Evolutionary conservation across 495 filamentous ascomycete genomes (phyloP).

Genomic region (Aspergillus affinis): DNA sequence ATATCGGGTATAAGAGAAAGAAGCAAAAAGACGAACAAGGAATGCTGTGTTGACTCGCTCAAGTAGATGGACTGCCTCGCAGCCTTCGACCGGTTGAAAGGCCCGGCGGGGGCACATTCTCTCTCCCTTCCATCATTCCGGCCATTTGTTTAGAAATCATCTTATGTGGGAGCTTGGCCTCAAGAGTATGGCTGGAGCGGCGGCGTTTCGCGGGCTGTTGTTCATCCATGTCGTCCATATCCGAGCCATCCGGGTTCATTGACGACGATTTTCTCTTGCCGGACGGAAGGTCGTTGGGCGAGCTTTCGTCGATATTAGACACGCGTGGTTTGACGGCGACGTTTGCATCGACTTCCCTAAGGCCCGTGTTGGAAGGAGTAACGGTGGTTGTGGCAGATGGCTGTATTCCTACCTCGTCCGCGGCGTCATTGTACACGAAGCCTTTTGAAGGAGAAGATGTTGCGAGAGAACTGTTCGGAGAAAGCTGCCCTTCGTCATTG

Average conservation of each 20-base stretch:
- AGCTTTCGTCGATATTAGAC: slow-evolving; percentile 25
- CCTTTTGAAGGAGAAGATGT: slow-evolving; percentile 39
- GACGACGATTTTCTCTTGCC: neutral
- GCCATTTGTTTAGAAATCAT: slow-evolving; percentile 44
- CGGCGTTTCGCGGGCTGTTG: slow-evolving; percentile 54
- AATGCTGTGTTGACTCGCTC: neutral
- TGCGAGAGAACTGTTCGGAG: slow-evolving; percentile 25
- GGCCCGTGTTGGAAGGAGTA: slow-evolving; percentile 45
- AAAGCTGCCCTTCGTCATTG: slow-evolving; percentile 29
- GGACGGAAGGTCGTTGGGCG: slow-evolving; percentile 22
- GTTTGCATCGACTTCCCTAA: slow-evolving; percentile 58
- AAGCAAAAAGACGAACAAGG: slow-evolving; percentile 5
- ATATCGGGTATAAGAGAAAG: slow-evolving; percentile 4
- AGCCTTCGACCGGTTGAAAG: slow-evolving; percentile 27
- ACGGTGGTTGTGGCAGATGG: slow-evolving; percentile 35
- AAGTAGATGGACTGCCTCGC: slow-evolving; percentile 30
- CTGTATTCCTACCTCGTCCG: slow-evolving; percentile 42
- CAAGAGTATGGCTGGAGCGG: slow-evolving; percentile 41
- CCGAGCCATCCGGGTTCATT: slow-evolving; percentile 19
- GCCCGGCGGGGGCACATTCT: slow-evolving; percentile 55
- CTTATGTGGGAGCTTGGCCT: slow-evolving; percentile 45
- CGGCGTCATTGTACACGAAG: slow-evolving; percentile 45
- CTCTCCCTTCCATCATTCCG: slow-evolving; percentile 54
- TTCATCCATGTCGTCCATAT: slow-evolving; percentile 44
- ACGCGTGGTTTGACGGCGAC: slow-evolving; percentile 41